Evolutionary conservation across 441 rosid species (phyloP).

Genomic region (Dalechampia spathulata): DNA sequence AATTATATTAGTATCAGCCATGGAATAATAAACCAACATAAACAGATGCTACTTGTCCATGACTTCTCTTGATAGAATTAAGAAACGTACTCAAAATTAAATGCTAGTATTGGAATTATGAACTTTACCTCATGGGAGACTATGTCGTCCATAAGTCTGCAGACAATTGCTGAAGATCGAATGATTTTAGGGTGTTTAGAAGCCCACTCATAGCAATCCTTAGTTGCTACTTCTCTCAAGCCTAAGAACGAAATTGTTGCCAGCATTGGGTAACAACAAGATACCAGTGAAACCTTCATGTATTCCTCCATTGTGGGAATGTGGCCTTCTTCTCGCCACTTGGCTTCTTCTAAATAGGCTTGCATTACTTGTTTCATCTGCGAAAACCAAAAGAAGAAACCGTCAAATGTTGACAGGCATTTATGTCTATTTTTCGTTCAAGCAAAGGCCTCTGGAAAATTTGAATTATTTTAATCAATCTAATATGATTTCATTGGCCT

Average conservation of each 20-base stretch:
- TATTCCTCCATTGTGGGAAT: constrained; percentile 26
- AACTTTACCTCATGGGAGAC: constrained; percentile 22
- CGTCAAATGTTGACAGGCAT: too few species aligned
- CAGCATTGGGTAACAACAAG: constrained; percentile 10
- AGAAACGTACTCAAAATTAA: too few species aligned
- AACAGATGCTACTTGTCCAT: too few species aligned
- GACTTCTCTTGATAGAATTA: too few species aligned
- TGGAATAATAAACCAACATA: too few species aligned
- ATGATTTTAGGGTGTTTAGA: constrained; percentile 20
- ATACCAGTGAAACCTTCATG: constrained; percentile 6
- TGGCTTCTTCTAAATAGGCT: constrained; percentile 10
- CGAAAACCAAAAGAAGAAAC: too few species aligned
- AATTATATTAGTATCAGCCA: too few species aligned
- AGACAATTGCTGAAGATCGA: constrained; percentile 13
- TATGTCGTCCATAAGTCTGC: constrained; percentile 30
- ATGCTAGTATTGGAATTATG: too few species aligned
- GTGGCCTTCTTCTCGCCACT: constrained; percentile 8
- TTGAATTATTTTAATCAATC: too few species aligned
- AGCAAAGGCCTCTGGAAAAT: too few species aligned
- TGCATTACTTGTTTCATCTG: constrained; percentile 2
- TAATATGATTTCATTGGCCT: too few species aligned
- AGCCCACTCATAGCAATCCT: constrained; percentile 25
- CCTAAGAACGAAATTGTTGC: constrained; percentile 19
- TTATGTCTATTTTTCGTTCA: too few species aligned
- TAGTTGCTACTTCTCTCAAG: constrained; percentile 21